Evolutionary conservation across 345 rosid species (phyloP).

Genomic region (Rubroshorea leprosula): DNA sequence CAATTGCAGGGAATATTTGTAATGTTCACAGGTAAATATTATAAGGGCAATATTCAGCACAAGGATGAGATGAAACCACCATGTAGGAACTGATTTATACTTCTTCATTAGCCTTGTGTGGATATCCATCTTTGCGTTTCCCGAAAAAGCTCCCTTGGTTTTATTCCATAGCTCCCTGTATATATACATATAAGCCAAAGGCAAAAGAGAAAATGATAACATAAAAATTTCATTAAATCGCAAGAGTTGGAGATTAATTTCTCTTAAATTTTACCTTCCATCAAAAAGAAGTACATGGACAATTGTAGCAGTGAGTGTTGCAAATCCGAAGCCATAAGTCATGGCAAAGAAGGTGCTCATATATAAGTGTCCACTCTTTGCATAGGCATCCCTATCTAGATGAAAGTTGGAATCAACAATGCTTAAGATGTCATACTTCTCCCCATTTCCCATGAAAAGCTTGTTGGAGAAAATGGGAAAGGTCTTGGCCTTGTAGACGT

Average conservation of each 20-base stretch:
- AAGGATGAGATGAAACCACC: constrained; percentile 75
- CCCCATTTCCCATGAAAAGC: constrained; percentile 49
- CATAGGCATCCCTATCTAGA: constrained; percentile 46
- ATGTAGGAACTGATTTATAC: constrained; percentile 53
- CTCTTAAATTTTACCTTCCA: constrained; percentile 38
- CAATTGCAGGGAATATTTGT: constrained; percentile 61
- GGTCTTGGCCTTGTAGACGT: constrained; percentile 60
- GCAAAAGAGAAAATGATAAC: not conserved
- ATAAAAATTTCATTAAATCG: too few species aligned
- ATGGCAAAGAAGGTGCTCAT: constrained; percentile 72
- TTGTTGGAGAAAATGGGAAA: constrained; percentile 53
- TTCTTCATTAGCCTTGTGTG: constrained; percentile 80
- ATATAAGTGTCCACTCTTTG: constrained; percentile 41
- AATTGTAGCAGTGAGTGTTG: constrained; percentile 58
- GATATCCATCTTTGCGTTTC: constrained; percentile 49
- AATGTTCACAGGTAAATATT: constrained; percentile 50
- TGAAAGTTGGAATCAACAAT: constrained; percentile 52
- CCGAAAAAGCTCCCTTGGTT: constrained; percentile 45
- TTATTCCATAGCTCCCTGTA: constrained; percentile 64
- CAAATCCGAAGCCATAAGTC: constrained; percentile 79
- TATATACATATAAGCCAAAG: constrained; percentile 1
- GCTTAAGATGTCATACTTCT: constrained; percentile 42
- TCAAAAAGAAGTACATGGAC: constrained; percentile 63
- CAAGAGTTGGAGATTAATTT: too few species aligned
- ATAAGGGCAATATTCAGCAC: constrained; percentile 40